Conservation (phyloP, 345 rosid species). For the Salix viminalis region DNA sequence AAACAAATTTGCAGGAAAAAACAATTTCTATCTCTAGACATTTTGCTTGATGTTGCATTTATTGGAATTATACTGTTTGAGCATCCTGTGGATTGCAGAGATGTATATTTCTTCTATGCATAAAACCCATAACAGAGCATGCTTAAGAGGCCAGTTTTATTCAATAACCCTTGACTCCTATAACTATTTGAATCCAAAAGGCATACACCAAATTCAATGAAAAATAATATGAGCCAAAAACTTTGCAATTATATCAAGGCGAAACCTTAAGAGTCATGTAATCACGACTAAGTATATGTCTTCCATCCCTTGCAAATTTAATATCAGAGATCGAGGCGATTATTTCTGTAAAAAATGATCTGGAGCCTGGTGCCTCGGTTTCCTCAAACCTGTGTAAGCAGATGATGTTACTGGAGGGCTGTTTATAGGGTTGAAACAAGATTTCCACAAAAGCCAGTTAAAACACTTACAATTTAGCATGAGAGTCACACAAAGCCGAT, state of each 20-base stretch:
- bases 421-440: background rate
- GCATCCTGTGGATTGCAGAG: background rate
- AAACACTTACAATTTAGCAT: conserved; percentile 75
- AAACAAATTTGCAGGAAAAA: background rate
- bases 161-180: background rate
- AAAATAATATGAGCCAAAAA: background rate
- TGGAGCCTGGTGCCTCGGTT: conserved; percentile 79
- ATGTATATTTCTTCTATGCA: background rate
- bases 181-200: background rate
- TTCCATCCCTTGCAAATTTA: conserved; percentile 82
- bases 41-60: background rate
- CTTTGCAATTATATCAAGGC: background rate
- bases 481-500: conserved; percentile 93
- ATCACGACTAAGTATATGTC: conserved; percentile 93
- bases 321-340: conserved; percentile 98
- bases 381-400: conserved; percentile 75
- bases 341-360: conserved; percentile 98
- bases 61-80: background rate
- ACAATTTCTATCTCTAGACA: background rate
- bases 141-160: background rate
- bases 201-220: background rate
- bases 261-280: conserved; percentile 98
- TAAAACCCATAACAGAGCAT: background rate
- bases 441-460: background rate
- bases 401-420: background rate